Conservation (phyloP, 257 asterid genomes). For the Parsonsia alboflavescens region DNA sequence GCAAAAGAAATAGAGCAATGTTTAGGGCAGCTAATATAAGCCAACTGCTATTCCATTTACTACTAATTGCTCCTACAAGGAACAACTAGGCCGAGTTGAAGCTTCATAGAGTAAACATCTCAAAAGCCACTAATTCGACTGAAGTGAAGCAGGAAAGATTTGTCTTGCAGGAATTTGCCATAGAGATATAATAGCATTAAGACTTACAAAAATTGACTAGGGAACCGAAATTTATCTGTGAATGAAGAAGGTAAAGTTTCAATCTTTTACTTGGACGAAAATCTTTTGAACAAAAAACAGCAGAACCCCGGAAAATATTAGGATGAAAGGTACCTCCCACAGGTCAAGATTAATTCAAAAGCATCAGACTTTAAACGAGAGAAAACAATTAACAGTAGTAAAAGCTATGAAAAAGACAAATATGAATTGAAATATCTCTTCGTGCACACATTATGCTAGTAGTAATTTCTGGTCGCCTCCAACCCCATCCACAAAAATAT, state of each 20-base stretch:
- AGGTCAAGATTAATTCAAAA: neutral
- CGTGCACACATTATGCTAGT: neutral
- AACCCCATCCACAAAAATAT: neutral
- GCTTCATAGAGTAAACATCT: neutral
- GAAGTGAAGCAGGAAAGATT: neutral
- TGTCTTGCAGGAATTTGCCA: neutral
- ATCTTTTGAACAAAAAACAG: conserved; percentile 1
- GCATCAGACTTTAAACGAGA: neutral
- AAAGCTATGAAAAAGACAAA: neutral
- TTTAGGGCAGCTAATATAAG: neutral
- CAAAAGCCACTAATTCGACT: neutral
- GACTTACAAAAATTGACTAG: neutral
- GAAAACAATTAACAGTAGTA: neutral
- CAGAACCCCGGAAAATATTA: neutral
- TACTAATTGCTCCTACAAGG: neutral
- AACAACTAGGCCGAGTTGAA: neutral
- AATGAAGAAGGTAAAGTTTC: neutral
- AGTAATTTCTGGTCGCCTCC: neutral
- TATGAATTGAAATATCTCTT: neutral
- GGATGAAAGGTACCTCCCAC: neutral
- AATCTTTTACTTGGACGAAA: neutral
- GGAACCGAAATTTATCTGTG: neutral
- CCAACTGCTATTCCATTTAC: neutral
- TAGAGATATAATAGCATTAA: neutral
- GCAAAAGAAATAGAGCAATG: neutral